Percentiles rank a stretch among this genome's conserved stretches.
phyloP scores from a whole-genome alignment of 2,329 filamentous ascomycete genomes.

The Ophiostoma quercus region DNA sequence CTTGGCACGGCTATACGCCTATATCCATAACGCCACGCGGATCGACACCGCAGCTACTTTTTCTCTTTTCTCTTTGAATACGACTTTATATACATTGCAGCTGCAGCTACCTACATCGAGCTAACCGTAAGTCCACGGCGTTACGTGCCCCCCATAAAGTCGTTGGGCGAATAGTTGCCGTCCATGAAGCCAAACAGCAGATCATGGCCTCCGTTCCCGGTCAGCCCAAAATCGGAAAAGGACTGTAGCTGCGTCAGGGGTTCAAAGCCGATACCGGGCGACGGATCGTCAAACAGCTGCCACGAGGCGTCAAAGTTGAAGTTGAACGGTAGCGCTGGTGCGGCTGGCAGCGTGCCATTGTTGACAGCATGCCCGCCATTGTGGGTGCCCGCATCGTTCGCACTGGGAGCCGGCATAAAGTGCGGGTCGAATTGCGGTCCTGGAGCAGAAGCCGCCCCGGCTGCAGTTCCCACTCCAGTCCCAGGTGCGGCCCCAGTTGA shows the following conservation, averaged over 20 bases:
- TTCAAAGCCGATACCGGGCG: conserved; percentile 16
- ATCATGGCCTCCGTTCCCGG: conserved; percentile 19
- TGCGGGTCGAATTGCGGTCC: not conserved
- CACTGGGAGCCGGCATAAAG: not conserved
- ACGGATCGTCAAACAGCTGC: conserved; percentile 18
- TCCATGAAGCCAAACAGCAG: conserved; percentile 25
- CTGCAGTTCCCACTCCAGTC: not conserved
- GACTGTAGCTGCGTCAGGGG: conserved; percentile 18
- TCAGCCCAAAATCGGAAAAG: conserved; percentile 21
- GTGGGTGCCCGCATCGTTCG: not conserved
- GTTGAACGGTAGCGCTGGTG: not conserved
- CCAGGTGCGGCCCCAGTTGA: not conserved
- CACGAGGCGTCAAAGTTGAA: conserved; percentile 13
- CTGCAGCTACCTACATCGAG: not conserved
- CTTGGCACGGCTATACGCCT: no score
- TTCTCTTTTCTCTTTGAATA: not conserved
- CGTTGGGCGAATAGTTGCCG: conserved; percentile 17
- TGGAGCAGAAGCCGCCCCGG: not conserved
- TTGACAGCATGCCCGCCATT: not conserved
- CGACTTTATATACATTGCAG: conserved; percentile 4
- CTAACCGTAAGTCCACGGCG: not conserved
- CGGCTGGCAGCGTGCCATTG: not conserved
- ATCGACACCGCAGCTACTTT: not conserved
- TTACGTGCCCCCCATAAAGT: conserved; percentile 16
- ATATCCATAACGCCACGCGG: not conserved